A percentile compares a stretch with the other conserved stretches of the same genome.
Evolutionary conservation across 2,329 filamentous ascomycete genomes (phyloP).

Genomic region (Colletotrichum endophyticum): DNA sequence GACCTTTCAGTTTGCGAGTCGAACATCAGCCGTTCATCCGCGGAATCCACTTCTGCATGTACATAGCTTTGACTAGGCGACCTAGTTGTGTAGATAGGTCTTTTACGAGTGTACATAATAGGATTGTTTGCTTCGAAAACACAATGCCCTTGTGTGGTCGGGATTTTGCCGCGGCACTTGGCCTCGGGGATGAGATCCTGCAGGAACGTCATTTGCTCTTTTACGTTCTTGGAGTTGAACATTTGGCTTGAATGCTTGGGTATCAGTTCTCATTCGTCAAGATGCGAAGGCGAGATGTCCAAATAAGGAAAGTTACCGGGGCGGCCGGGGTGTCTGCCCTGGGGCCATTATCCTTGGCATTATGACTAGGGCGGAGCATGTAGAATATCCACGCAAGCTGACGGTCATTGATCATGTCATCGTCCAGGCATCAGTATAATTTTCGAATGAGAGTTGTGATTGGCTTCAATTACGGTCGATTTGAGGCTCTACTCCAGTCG

Average conservation of each 20-base stretch:
- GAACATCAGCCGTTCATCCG: background rate
- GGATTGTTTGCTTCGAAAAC: background rate
- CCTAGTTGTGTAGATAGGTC: background rate
- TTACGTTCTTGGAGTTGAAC: background rate
- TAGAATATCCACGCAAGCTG: background rate
- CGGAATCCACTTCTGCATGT: background rate
- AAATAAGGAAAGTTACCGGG: background rate
- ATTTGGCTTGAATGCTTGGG: background rate
- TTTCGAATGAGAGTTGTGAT: background rate
- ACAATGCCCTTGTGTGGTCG: background rate
- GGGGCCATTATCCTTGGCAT: background rate
- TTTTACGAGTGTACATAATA: background rate
- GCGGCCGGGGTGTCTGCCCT: background rate
- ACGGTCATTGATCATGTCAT: background rate
- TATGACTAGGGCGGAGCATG: fast-evolving
- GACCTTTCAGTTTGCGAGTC: background rate
- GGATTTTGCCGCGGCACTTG: background rate
- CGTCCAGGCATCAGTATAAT: background rate
- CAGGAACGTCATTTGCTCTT: background rate
- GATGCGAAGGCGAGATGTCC: background rate
- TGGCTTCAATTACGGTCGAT: background rate
- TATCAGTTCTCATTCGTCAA: background rate
- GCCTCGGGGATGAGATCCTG: background rate
- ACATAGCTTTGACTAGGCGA: background rate
- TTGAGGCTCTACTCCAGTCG: fast-evolving